phyloP scores from a whole-genome alignment of 106 monocot species.

The Allium cepa region DNA sequence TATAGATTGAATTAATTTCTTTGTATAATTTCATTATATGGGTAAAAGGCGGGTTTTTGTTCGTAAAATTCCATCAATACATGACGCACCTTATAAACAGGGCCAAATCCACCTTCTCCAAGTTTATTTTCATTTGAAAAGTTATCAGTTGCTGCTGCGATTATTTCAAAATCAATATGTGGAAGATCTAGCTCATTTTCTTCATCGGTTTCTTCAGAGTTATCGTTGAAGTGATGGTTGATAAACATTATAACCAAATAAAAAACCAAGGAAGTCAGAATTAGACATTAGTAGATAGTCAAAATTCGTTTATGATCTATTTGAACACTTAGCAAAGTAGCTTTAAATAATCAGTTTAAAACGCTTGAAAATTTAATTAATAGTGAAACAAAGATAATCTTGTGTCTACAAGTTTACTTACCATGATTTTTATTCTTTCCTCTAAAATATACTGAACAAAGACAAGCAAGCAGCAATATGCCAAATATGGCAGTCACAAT shows the following conservation, averaged over 20 bases:
- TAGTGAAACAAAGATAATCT: neutral
- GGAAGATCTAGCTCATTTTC: constrained; percentile 16
- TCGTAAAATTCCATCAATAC: neutral
- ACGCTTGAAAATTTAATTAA: neutral
- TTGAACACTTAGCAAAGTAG: too few relatives aligned
- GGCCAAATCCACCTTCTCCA: constrained; percentile 37
- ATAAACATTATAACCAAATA: neutral
- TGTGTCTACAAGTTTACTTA: neutral
- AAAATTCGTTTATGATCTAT: neutral
- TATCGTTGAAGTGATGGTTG: neutral
- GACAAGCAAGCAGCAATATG: neutral
- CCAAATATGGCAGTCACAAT: neutral
- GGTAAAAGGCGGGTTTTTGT: neutral
- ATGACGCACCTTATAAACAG: constrained; percentile 23
- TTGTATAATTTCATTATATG: neutral
- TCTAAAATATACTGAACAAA: constrained; percentile 8
- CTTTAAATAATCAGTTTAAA: too few relatives aligned
- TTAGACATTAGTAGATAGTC: neutral
- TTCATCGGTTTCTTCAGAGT: neutral
- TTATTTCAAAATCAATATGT: constrained; percentile 11
- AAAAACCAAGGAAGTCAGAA: neutral
- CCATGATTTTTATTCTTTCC: neutral
- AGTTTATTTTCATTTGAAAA: constrained; percentile 16
- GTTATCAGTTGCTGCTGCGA: constrained; percentile 20
- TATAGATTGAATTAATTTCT: neutral